A percentile compares a stretch with the other conserved stretches of the same genome.
Conservation (phyloP, 148 eudicot genomes). For the Dianthus caryophyllus region DNA sequence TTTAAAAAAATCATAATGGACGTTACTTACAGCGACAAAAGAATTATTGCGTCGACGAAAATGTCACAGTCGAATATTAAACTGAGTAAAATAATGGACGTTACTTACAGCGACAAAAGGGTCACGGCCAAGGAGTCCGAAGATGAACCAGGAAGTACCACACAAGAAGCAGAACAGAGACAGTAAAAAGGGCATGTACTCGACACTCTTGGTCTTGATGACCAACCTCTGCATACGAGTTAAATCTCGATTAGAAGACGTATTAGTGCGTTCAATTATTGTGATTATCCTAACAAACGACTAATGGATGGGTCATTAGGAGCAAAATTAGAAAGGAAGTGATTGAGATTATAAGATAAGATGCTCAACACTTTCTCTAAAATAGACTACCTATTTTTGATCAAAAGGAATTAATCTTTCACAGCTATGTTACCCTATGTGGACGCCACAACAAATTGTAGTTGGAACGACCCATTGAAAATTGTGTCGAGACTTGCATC, state of each 20-base stretch:
- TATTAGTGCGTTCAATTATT: constrained; percentile 1
- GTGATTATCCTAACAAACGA: neutral
- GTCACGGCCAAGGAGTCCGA: constrained; percentile 69
- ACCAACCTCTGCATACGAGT: constrained; percentile 54
- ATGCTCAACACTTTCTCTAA: neutral
- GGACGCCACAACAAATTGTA: too few species aligned
- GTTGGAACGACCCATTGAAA: too few species aligned
- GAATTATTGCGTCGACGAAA: too few species aligned
- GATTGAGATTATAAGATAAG: constrained; percentile 5
- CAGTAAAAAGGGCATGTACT: constrained; percentile 86
- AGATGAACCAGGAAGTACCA: constrained; percentile 83
- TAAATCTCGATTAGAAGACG: constrained; percentile 6
- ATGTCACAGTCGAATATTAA: too few species aligned
- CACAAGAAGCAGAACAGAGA: constrained; percentile 79
- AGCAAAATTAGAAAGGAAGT: neutral
- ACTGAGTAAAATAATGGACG: too few species aligned
- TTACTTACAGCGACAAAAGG: constrained; percentile 75
- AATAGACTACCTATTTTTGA: constrained; percentile 6
- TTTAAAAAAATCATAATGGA: too few species aligned
- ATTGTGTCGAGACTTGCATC: too few species aligned
- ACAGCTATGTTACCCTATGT: too few species aligned
- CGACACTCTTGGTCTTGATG: constrained; percentile 78
- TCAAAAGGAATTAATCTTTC: neutral
- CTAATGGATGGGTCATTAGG: neutral
- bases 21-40: too few species aligned